Evolutionary conservation across 2,329 filamentous ascomycete genomes (phyloP), one percentile per base, ranked within the genome.

Genomic region (Penicillium sp.): DNA sequence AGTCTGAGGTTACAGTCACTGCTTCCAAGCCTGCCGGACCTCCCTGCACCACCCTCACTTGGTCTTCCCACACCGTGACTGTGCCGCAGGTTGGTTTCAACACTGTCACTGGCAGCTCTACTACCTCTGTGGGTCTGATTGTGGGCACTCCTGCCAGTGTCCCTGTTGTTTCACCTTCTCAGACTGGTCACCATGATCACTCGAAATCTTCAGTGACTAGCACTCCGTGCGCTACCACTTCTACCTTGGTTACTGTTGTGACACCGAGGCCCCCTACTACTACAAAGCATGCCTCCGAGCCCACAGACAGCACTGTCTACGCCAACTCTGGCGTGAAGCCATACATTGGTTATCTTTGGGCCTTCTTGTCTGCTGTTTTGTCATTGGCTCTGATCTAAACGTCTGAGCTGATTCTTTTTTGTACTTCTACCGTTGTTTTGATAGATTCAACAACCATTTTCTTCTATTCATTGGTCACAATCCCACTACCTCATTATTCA

Each of bases 81-180:
- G 73, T 79, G 24, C 76, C 77, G 2, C 69, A 71, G 43, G 71
- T 78, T 43, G 63, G 54, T 3, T 75, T 76, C 60, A 67, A 63
- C 49, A 75, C 72, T 2, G 62, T 62, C 24, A 65, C 64, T 6
- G 50, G 56, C 10, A 58, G 48, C 16, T 47, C 63, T 10, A 62
- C 60, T 8, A 62, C 61, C 10, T 60, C 54, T 16, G 64, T 71
- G 31, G 62, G 52, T 22, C 56, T 69, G 27, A 57, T 67, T 4
- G 24, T 48, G 10, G 29, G 27, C 24, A 50, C 46, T 18, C 21
- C 56, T 8, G 14, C 49, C 27, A 24, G 16, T 16, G 40, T 13
- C 13, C 13, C 3, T 3, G 34, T 40, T 21, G 8, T n/a, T 21
- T 8, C 39, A 14, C 43, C 49, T 22, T 22, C 21, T 5, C 14